Conservation (phyloP, 1,284 basidiomycete genomes). For the Marasmius oreades region DNA sequence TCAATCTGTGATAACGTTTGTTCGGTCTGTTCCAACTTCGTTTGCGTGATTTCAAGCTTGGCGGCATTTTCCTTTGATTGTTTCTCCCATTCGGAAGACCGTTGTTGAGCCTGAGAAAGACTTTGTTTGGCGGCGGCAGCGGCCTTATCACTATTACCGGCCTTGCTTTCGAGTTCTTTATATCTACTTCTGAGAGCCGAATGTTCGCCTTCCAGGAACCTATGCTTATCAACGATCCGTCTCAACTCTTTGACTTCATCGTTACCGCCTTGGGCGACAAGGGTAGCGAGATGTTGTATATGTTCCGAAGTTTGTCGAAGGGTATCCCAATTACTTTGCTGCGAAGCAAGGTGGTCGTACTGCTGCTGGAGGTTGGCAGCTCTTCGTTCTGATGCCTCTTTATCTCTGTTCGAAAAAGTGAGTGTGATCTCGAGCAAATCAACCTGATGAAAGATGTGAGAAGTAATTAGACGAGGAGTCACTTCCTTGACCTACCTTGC, state of each 20-base stretch:
- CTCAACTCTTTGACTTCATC: slow-evolving; percentile 70
- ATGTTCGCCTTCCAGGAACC: slow-evolving; percentile 65
- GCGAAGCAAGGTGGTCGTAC: slow-evolving; percentile 52
- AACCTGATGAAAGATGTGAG: slow-evolving; percentile 37
- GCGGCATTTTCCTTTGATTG: slow-evolving; percentile 68
- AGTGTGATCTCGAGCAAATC: slow-evolving; percentile 57
- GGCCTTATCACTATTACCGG: slow-evolving; percentile 56
- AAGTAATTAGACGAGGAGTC: background rate
- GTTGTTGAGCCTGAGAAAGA: slow-evolving; percentile 69
- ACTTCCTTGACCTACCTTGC: slow-evolving; percentile 45
- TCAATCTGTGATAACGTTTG: slow-evolving; percentile 62
- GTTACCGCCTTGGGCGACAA: slow-evolving; percentile 61
- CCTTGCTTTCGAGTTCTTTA: slow-evolving; percentile 67
- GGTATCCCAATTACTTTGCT: slow-evolving; percentile 70
- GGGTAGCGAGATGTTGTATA: slow-evolving; percentile 57
- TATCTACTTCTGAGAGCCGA: slow-evolving; percentile 62
- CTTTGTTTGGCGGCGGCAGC: slow-evolving; percentile 56
- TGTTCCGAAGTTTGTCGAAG: slow-evolving; percentile 65
- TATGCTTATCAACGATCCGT: slow-evolving; percentile 59
- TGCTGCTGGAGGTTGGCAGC: slow-evolving; percentile 53
- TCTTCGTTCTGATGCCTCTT: slow-evolving; percentile 49
- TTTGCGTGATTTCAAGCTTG: slow-evolving; percentile 54
- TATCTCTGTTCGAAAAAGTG: slow-evolving; percentile 54
- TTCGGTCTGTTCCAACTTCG: slow-evolving; percentile 62
- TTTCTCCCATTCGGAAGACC: slow-evolving; percentile 74